These are phyloP conservation scores for Solanum ossicruentum DNA, from an alignment of 257 asterid species.

Conservation along the genomic window DNA sequence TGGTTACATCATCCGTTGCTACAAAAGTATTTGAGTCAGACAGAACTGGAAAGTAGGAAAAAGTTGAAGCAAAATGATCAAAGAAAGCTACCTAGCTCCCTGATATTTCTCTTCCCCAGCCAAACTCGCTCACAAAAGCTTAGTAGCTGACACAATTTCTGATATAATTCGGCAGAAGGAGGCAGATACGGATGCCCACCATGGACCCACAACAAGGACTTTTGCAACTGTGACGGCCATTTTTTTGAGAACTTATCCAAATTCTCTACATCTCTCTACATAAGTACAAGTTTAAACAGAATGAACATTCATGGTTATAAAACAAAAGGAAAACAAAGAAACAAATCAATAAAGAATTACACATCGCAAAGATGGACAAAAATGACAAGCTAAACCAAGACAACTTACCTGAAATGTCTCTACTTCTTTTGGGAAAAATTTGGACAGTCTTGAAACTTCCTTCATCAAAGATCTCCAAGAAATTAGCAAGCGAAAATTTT, in stretches of 20 bases:
- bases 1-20: constrained; percentile 20
- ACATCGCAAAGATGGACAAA: neutral
- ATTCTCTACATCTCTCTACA: constrained; percentile 36
- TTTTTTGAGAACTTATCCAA: constrained; percentile 22
- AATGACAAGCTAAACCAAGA: constrained; percentile 1
- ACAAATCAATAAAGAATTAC: neutral
- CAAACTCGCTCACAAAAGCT: constrained; percentile 47
- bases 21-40: constrained; percentile 5
- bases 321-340: neutral
- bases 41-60: neutral
- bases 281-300: neutral
- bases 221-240: constrained; percentile 34
- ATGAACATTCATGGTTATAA: neutral
- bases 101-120: constrained; percentile 34
- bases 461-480: constrained; percentile 53
- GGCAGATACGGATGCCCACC: constrained; percentile 88
- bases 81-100: constrained; percentile 28
- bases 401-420: constrained; percentile 44
- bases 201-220: constrained; percentile 71
- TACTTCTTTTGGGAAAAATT: constrained; percentile 43
- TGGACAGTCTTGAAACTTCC: constrained; percentile 29
- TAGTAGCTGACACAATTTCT: constrained; percentile 42
- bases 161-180: constrained; percentile 50
- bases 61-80: neutral
- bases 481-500: constrained; percentile 31